Percentiles rank a stretch among this genome's conserved stretches.
Evolutionary conservation across 1,284 basidiomycete species (phyloP).

Genomic region (Exobasidium cylindrosporum): DNA sequence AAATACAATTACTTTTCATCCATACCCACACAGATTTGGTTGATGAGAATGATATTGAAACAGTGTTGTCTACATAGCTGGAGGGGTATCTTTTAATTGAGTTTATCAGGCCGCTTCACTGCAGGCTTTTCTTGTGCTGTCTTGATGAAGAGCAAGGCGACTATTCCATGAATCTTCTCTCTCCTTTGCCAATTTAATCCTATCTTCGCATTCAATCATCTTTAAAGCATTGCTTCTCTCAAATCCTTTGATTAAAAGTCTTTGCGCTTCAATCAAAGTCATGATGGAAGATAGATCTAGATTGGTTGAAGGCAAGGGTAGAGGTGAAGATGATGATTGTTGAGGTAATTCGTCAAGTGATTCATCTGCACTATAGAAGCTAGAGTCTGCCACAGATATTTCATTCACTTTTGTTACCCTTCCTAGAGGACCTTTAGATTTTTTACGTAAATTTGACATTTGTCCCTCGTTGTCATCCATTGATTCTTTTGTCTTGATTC

Average conservation of each 20-base stretch:
- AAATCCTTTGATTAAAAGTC: not conserved
- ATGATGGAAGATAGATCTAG: not conserved
- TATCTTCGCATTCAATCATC: not conserved
- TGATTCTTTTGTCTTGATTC: not conserved
- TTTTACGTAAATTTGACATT: too few relatives aligned
- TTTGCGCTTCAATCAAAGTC: not conserved
- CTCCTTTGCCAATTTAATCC: not conserved
- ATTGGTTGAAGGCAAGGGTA: not conserved
- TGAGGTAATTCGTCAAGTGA: not conserved
- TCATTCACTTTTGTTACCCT: conserved; percentile 8
- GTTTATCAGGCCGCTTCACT: too few relatives aligned
- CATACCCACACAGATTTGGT: too few relatives aligned
- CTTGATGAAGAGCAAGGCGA: not conserved
- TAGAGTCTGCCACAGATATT: not conserved
- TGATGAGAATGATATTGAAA: too few relatives aligned
- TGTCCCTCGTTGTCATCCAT: not conserved
- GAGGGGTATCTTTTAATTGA: too few relatives aligned
- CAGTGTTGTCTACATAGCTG: too few relatives aligned
- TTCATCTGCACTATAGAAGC: not conserved
- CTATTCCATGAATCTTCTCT: not conserved
- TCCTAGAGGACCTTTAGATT: not conserved
- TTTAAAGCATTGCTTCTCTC: not conserved
- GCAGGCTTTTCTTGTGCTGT: too few relatives aligned
- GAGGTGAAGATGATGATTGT: not conserved
- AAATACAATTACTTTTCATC: not conserved